Conservation (phyloP, 441 rosid genomes). For the Erodium texanum region DNA sequence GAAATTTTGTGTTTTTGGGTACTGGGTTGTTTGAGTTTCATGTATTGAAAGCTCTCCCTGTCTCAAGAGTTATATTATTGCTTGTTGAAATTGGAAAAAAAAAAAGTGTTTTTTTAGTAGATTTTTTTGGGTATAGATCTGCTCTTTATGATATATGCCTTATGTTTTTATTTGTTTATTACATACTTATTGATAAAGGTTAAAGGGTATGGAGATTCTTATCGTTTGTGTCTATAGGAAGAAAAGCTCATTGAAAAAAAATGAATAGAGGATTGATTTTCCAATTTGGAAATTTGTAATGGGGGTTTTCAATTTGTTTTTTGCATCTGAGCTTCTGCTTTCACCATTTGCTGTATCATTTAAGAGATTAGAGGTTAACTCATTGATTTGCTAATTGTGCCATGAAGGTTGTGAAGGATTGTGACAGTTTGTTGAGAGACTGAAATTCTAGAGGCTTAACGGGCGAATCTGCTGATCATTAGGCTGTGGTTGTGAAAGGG, state of each 20-base stretch:
- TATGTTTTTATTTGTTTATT: conserved; percentile 23
- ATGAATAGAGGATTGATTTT: conserved; percentile 7
- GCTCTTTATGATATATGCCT: conserved; percentile 22
- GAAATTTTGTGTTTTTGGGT: background rate
- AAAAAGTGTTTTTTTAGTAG: background rate
- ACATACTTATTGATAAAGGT: conserved; percentile 18
- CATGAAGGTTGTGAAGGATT: conserved; percentile 4
- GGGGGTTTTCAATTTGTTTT: conserved; percentile 3
- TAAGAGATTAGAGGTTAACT: conserved; percentile 3
- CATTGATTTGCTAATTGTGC: background rate
- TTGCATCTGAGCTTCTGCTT: conserved; percentile 17
- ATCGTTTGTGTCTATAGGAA: conserved; percentile 14
- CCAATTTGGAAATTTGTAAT: conserved; percentile 20
- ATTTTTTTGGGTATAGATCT: conserved; percentile 33
- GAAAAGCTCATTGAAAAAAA: conserved; percentile 24
- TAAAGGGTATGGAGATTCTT: conserved; percentile 19
- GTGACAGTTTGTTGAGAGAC: conserved; percentile 4
- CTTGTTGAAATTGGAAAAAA: conserved; percentile 1
- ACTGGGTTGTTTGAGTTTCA: conserved; percentile 2
- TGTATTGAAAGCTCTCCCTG: background rate
- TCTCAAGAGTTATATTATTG: background rate
- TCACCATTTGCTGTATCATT: conserved; percentile 6
- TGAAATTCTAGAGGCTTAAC: conserved; percentile 7
- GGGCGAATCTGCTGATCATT: background rate
- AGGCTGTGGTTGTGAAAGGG: conserved; percentile 12